Evolutionary conservation across 768 basidiomycete species (phyloP), one percentile per base, ranked within the genome.

Genomic region (Lactarius pseudohatsudake): DNA sequence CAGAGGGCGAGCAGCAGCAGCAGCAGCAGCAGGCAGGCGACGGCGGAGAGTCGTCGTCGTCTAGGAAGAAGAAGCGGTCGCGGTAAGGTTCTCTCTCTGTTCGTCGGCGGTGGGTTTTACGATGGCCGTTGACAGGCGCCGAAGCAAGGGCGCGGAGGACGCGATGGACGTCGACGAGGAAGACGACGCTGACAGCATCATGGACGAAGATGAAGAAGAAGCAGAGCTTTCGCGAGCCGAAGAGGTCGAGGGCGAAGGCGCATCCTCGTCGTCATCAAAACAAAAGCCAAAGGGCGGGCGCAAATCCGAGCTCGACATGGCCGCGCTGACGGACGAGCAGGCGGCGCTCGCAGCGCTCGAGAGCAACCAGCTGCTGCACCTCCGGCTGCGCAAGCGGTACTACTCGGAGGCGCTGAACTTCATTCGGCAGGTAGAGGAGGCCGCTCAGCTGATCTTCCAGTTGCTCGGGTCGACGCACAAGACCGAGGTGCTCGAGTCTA

Each of bases 391-490:
- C 67, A 96, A 91, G 77, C 90, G 90, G 72, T 97, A 94, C 77
- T 94, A 90, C 73, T 80, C 84, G 4, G 96, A 98, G 73, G 94
- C 89, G 3, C 79, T 98, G 47, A 81, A 77, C 64, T 98, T 98
- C 75, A 96, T 98, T 72, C 81, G 81, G 53, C 80, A 82, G 68
- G 77, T 91, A 45, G 87, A 89, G 72, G 74, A 76, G 18, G 87
- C 91, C 2, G 87, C 92, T 81, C 86, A 88, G 5, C 83, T 81
- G 1, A 82, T 97, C 55, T 84, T 84, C 60, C 85, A 91, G 70
- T 76, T 99, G 6, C 82, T 98, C 32, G 94, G 93, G 1, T 94
- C 91, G 58, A 98, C 84, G 61, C 90, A 85, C 78, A 94, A 93
- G 74, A 79, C 88, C 2, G 92, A 94, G 72, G 91, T 92, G 0